Evolutionary conservation across 495 filamentous ascomycete species (phyloP).

Genomic region (Penicillium herquei): DNA sequence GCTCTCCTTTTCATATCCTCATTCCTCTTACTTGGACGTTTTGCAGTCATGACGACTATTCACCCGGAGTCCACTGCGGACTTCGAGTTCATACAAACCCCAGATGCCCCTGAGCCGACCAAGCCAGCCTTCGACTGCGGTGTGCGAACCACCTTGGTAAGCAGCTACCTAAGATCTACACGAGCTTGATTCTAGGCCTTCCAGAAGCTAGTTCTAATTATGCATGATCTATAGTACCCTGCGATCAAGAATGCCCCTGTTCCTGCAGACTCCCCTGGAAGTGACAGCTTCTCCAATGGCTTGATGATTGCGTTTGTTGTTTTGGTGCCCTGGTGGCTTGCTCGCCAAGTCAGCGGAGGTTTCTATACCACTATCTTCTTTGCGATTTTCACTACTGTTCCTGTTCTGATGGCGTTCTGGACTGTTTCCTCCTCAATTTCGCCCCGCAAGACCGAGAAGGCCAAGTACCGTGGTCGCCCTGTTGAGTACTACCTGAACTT

Average conservation of each 20-base stretch:
- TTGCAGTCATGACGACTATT: conserved; percentile 44
- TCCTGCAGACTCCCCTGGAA: conserved; percentile 60
- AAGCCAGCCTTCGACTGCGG: conserved; percentile 34
- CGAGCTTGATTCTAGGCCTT: neutral
- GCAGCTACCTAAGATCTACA: conserved; percentile 6
- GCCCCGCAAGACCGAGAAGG: conserved; percentile 60
- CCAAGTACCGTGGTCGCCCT: conserved; percentile 65
- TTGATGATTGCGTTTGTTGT: conserved; percentile 52
- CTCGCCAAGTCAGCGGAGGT: conserved; percentile 54
- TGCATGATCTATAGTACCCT: conserved; percentile 47
- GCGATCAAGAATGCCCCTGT: conserved; percentile 64
- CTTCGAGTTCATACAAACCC: conserved; percentile 68
- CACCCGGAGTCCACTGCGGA: conserved; percentile 57
- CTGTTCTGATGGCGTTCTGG: conserved; percentile 60
- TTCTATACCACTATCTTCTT: conserved; percentile 59
- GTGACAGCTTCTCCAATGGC: conserved; percentile 57
- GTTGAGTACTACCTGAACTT: conserved; percentile 85
- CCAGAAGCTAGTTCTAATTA: conserved; percentile 4
- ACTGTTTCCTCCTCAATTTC: conserved; percentile 54
- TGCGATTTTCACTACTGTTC: conserved; percentile 54
- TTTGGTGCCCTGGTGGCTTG: conserved; percentile 51
- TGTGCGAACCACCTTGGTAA: conserved; percentile 29
- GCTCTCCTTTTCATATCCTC: conserved; percentile 22
- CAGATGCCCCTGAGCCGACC: conserved; percentile 47
- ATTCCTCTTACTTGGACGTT: conserved; percentile 24